These are phyloP conservation scores for Exophiala oligosperma DNA, from an alignment of 2,329 filamentous ascomycete species.

Conservation along the genomic window DNA sequence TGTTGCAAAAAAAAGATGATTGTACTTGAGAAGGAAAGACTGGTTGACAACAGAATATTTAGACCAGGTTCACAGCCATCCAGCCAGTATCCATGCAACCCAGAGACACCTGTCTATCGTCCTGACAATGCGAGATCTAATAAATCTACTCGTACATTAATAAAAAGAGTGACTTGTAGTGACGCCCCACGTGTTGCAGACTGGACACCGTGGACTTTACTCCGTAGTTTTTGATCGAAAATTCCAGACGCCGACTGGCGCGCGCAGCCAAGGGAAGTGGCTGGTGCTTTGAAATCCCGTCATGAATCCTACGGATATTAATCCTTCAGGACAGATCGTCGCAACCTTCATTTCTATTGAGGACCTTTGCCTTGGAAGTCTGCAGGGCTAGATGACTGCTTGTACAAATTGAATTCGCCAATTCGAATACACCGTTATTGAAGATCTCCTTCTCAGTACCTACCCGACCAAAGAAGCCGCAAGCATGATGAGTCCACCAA, in stretches of 20 bases:
- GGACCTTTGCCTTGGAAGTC: too few species aligned
- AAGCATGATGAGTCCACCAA: conserved; percentile 49
- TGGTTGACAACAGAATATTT: conserved; percentile 2
- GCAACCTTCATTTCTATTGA: too few species aligned
- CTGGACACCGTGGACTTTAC: conserved; percentile 20
- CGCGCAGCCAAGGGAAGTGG: conserved; percentile 12
- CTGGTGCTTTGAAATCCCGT: not conserved
- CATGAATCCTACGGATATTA: too few species aligned
- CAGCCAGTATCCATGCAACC: conserved; percentile 8
- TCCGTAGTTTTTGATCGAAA: conserved; percentile 9
- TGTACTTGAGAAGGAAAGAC: not conserved
- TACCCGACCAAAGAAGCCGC: conserved; percentile 36
- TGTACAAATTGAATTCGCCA: not conserved
- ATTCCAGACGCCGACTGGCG: conserved; percentile 26
- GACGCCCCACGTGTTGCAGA: conserved; percentile 19
- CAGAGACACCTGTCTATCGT: conserved; percentile 3
- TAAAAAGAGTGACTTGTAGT: conserved; percentile 13
- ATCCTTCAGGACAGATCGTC: too few species aligned
- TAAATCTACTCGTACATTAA: conserved; percentile 10
- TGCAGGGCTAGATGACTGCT: too few species aligned
- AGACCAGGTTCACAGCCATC: conserved; percentile 7
- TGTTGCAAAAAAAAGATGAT: conserved; percentile 1
- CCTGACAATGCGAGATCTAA: conserved; percentile 3
- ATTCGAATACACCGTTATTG: not conserved
- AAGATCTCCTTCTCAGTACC: not conserved